Base-by-base conservation (phyloP, 345 rosid species). In the Syzygium oleosum region DNA sequence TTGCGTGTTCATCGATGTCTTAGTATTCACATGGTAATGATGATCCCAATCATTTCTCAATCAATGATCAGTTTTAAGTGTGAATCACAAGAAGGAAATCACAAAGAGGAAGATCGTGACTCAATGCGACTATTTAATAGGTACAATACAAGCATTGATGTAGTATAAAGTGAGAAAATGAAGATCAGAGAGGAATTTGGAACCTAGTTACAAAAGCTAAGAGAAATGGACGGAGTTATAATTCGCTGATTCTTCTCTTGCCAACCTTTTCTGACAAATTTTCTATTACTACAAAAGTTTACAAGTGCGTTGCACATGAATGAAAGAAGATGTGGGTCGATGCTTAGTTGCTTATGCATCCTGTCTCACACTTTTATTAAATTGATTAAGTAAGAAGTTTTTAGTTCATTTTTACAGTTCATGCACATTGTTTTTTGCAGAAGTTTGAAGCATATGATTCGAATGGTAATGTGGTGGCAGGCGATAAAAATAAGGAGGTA, bases 391-490 rank as follows among this genome's bases (percentile, higher is more conserved):
- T 73, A 49, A 38, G 83, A 73, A 38, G 27, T 38, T 38, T 59
- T 73, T 21, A 21, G 14, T 38, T 73, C 83, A 19, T 73, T 38
- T 41, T 38, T 19, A 73, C 3, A 38, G 3, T 73, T 38, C 49
- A 10, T 21, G 83, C 49, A 38, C 25, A 4, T 65, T 31, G 19
- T 6, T 73, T 84, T 89, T 84, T 90, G 90, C 95, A 98, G 99
- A 98, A 96, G 89, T 98, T 96, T 51, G 99, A 96, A 92, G 99
- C 99, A 53, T 98, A 96, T 87, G 97, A 98, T 92, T 91, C 93
- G 27, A 92, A 94, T 58, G 99, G 98, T 51, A 92, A 88, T 41
- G 92, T 91, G 65, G 92, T 96, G 88, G 97, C 98, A 84, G 99
- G 99, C 78, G 95, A 96, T 87, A 96, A 91, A 91, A 90, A 89